These are phyloP conservation scores for Psidium guajava DNA, from an alignment of 345 rosid species.

Conservation along the genomic window DNA sequence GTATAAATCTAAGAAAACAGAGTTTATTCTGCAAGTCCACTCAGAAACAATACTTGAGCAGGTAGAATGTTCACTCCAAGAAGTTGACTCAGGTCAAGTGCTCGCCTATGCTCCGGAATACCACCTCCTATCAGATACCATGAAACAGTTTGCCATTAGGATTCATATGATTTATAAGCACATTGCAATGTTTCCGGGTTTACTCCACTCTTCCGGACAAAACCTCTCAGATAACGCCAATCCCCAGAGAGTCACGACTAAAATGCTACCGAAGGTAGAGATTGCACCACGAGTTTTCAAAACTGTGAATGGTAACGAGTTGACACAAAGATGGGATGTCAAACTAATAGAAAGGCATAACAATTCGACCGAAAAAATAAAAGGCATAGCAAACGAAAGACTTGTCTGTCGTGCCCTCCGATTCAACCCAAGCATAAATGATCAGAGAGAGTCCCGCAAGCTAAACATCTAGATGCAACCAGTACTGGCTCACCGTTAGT, in stretches of 20 bases:
- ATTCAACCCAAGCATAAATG: not conserved
- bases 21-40: not conserved
- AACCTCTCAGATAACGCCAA: not conserved
- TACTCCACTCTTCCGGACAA: not conserved
- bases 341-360: not conserved
- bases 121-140: constrained; percentile 56
- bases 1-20: not conserved
- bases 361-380: no score
- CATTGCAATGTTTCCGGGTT: not conserved
- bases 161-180: not conserved
- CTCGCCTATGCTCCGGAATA: constrained; percentile 58
- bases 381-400: not conserved
- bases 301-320: not conserved
- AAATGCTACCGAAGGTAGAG: not conserved
- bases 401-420: not conserved
- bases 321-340: not conserved
- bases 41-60: constrained; percentile 32
- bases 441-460: not conserved
- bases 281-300: not conserved
- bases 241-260: not conserved
- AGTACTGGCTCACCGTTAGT: constrained; percentile 54
- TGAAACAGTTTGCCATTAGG: not conserved
- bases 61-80: constrained; percentile 46
- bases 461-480: not conserved
- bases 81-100: constrained; percentile 50